Base-by-base conservation (phyloP, 2,329 filamentous ascomycete genomes). In the Exophiala mesophila region DNA sequence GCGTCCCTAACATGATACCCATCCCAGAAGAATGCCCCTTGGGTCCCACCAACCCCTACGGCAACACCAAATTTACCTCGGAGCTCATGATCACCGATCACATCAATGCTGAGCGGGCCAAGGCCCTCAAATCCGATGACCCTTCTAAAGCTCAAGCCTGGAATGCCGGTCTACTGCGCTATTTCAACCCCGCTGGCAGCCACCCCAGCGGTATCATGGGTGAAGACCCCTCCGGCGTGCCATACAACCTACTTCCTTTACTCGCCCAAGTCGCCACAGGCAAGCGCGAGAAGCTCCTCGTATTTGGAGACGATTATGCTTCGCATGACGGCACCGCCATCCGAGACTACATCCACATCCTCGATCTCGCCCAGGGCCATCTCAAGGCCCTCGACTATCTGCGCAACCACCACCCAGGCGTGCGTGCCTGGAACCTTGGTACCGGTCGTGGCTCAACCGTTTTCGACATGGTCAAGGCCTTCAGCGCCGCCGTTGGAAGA, bases 151-250 rank as follows among this genome's bases (percentile, higher is more conserved):
- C 71, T 42, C 79, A 88, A 59, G 81, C 88, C 59, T 97, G 87
- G 87, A 97, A 97, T 66, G 92, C 79, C 44, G 92, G 90, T 30
- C 73, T 97, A 54, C 76, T 98, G 58, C 81, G 92, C 58, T 98
- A 98, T 73, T 98, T 98, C 75, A 98, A 98, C 76, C 92, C 92
- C 20, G 88, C 85, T 44, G 92, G 92, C 59, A 84, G 88, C 43
- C 92, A 98, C 68, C 92, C 94, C 35, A 90, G 80, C 59, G 94
- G 92, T 44, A 81, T 98, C 66, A 95, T 98, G 88, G 92, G 92
- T 56, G 92, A 98, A 72, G 92, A 98, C 67, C 92, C 92, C 33
- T 83, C 94, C 64, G 92, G 92, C 46, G 80, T 96, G 16, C 92
- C 92, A 1, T 97, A 88, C 76, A 98, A 98, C 72, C 76, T 98